Evolutionary conservation across 495 filamentous ascomycete genomes (phyloP), one percentile per base, ranked within the genome.

Genomic region (Daldinia childiae): DNA sequence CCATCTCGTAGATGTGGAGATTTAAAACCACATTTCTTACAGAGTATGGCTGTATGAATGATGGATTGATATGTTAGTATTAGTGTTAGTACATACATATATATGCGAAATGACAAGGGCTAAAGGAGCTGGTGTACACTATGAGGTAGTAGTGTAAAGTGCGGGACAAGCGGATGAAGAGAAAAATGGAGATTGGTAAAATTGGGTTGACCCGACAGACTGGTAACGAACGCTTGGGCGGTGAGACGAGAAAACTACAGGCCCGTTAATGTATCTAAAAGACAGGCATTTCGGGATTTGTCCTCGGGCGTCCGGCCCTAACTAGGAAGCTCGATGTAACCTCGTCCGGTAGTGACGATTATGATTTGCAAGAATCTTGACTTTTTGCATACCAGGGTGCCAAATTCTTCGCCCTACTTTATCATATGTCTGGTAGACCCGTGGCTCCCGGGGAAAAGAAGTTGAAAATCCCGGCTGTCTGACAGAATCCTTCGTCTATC

Each of bases 151-250:
- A 32, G 5, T 29, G 27, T 29, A 27, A 62, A 64, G 36, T 21
- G 61, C 65, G 57, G 70, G 60, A 68, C 61, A 52, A 17, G 56
- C 59, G 65, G 64, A 69, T 55, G 62, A 56, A 54, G 62, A 65
- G 58, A 64, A 68, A 64, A 43, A 36, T 64, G 65, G 62, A 59
- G 26, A 50, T 27, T 27, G 15, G 41, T 66, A 48, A 68, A 69
- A 69, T 66, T 69, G 38, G 34, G 57, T 19, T 45, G 62, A 73
- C 71, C 71, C 71, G 66, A 69, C 66, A 73, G 52, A 58, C 62
- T 73, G 71, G 71, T 69, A 73, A 73, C 71, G 71, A 69, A 66
- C 51, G 65, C 59, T 39, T 24, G 64, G 41, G 66, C 66, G 66
- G 57, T 69, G 66, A 73, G 66, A 73, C 45, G 43, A 41, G 48